phyloP scores from a whole-genome alignment of 2,329 filamentous ascomycete genomes.

The Cryphonectria carpinicola region DNA sequence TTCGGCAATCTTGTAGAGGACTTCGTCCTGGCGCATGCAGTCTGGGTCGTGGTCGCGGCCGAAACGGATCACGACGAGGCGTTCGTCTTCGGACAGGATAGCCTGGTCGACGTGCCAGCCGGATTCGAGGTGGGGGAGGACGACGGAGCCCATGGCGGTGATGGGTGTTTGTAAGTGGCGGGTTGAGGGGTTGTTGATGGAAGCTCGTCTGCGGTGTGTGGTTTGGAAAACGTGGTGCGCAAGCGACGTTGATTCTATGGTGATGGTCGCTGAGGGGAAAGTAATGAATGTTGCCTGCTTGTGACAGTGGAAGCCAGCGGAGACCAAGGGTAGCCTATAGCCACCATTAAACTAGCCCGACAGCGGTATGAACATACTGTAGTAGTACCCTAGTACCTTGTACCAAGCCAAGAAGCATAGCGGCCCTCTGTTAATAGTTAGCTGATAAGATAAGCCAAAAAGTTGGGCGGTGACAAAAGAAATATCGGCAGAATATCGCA shows the following conservation, averaged over 20 bases:
- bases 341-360: background rate
- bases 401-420: background rate
- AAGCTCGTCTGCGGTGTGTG: background rate
- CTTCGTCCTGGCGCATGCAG: slow-evolving; percentile 79
- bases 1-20: slow-evolving; percentile 92
- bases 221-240: background rate
- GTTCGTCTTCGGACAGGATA: slow-evolving; percentile 71
- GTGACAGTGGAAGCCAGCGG: background rate
- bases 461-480: slow-evolving; percentile 10
- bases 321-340: background rate
- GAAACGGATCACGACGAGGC: slow-evolving; percentile 91
- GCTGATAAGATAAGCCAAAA: slow-evolving; percentile 16
- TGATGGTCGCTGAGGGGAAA: background rate
- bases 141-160: slow-evolving; percentile 72
- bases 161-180: background rate
- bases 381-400: background rate
- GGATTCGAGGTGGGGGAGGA: slow-evolving; percentile 86
- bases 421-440: too few species aligned
- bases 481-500: slow-evolving; percentile 14
- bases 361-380: background rate
- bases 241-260: background rate
- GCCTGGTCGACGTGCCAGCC: slow-evolving; percentile 99
- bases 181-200: background rate
- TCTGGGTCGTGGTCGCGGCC: slow-evolving; percentile 84
- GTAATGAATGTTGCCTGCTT: background rate